These are phyloP conservation scores for Pseudoturritis turrita DNA, from an alignment of 345 rosid species.

Conservation along the genomic window DNA sequence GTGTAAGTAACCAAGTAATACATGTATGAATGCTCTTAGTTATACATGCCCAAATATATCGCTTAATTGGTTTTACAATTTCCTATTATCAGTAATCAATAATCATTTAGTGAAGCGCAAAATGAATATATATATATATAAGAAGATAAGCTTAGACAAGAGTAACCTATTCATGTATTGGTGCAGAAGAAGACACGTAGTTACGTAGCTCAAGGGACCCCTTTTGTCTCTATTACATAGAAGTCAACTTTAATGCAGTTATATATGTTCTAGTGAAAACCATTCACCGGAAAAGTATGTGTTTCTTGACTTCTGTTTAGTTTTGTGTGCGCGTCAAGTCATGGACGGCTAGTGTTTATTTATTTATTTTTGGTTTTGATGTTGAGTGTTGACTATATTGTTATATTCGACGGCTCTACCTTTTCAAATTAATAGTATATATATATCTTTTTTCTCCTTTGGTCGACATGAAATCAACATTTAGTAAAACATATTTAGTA, in stretches of 20 bases:
- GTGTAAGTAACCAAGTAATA: neutral
- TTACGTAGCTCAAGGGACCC: conserved; percentile 12
- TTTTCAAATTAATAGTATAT: too few relatives aligned
- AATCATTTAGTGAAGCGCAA: neutral
- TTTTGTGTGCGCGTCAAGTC: conserved; percentile 12
- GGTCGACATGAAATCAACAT: too few relatives aligned
- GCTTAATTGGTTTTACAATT: neutral
- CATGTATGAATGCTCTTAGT: neutral
- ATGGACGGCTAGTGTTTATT: conserved; percentile 15
- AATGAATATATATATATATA: neutral
- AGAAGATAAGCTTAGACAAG: conserved; percentile 8
- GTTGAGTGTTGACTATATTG: conserved; percentile 21
- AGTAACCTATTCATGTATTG: neutral
- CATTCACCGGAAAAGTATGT: conserved; percentile 14
- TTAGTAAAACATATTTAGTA: too few relatives aligned
- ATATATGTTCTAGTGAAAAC: neutral
- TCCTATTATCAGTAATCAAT: neutral
- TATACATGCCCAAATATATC: neutral
- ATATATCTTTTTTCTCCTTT: too few relatives aligned
- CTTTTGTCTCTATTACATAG: conserved; percentile 17
- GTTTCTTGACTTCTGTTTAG: conserved; percentile 3
- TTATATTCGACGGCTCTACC: too few relatives aligned
- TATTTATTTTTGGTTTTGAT: neutral
- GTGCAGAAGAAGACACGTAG: conserved; percentile 16
- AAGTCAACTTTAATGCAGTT: conserved; percentile 23